These are phyloP conservation scores for Ustulina deusta DNA, from an alignment of 2,329 filamentous ascomycete species.

Conservation along the genomic window DNA sequence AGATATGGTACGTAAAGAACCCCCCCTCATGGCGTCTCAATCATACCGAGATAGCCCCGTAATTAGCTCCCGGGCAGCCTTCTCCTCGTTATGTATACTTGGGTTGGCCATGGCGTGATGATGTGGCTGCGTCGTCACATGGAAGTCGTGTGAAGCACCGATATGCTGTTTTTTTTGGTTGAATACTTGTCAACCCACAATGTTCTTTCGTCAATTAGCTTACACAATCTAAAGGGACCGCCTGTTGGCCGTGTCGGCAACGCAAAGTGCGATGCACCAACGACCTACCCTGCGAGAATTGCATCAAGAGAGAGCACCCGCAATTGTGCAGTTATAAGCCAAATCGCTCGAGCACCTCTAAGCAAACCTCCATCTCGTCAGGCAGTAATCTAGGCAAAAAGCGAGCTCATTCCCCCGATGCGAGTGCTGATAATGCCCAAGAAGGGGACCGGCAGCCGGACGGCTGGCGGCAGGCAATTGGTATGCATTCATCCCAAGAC, in stretches of 20 bases:
- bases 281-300: constrained; percentile 76
- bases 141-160: background rate
- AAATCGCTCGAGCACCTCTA: constrained; percentile 60
- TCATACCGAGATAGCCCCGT: constrained; percentile 16
- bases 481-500: constrained; percentile 39
- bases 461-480: constrained; percentile 51
- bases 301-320: constrained; percentile 73
- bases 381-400: constrained; percentile 53
- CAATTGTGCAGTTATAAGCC: constrained; percentile 76
- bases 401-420: constrained; percentile 59
- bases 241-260: constrained; percentile 75
- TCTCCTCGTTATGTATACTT: constrained; percentile 8
- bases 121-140: constrained; percentile 6
- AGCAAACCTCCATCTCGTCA: constrained; percentile 50
- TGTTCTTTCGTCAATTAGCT: constrained; percentile 31
- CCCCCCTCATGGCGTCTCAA: constrained; percentile 2
- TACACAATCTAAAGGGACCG: constrained; percentile 62
- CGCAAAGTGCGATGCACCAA: constrained; percentile 78
- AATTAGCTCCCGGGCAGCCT: constrained; percentile 10
- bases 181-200: constrained; percentile 24
- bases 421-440: constrained; percentile 53
- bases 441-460: constrained; percentile 52
- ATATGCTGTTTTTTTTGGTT: constrained; percentile 4
- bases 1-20: constrained; percentile 68
- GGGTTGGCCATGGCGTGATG: background rate